These are phyloP conservation scores for Penicillium dipodomyicola DNA, from an alignment of 495 filamentous ascomycete species.

Conservation along the genomic window DNA sequence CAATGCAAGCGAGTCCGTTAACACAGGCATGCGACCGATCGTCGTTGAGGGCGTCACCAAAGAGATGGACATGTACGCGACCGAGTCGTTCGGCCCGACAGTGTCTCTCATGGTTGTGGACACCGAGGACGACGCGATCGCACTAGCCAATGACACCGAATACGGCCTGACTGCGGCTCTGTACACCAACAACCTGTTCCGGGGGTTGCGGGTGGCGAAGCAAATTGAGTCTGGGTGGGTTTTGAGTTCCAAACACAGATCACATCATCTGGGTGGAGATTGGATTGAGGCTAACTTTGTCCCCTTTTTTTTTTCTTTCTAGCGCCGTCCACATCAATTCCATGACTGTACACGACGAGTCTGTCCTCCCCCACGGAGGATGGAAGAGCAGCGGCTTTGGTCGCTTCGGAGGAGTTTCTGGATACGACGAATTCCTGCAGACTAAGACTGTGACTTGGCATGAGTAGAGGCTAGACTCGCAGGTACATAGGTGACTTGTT, in stretches of 20 bases:
- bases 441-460: conserved; percentile 79
- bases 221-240: conserved; percentile 51
- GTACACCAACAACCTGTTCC: conserved; percentile 48
- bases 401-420: conserved; percentile 55
- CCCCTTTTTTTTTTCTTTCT: background rate
- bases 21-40: conserved; percentile 66
- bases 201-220: conserved; percentile 47
- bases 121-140: conserved; percentile 48
- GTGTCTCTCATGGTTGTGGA: conserved; percentile 55
- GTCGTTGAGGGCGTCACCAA: conserved; percentile 67
- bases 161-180: conserved; percentile 51
- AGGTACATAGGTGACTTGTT: background rate
- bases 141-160: conserved; percentile 52
- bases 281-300: conserved; percentile 4
- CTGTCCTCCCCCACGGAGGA: conserved; percentile 76
- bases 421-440: conserved; percentile 74
- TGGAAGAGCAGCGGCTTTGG: conserved; percentile 84
- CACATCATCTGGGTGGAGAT: background rate
- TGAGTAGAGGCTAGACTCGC: conserved; percentile 23
- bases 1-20: conserved; percentile 41
- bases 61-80: conserved; percentile 79
- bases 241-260: background rate
- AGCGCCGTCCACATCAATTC: conserved; percentile 85
- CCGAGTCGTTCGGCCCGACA: conserved; percentile 80
- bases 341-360: conserved; percentile 83